A percentile compares a stretch with the other conserved stretches of the same genome.
phyloP scores from a whole-genome alignment of 306 rosid genomes.

The Gynostemma pentaphyllum region DNA sequence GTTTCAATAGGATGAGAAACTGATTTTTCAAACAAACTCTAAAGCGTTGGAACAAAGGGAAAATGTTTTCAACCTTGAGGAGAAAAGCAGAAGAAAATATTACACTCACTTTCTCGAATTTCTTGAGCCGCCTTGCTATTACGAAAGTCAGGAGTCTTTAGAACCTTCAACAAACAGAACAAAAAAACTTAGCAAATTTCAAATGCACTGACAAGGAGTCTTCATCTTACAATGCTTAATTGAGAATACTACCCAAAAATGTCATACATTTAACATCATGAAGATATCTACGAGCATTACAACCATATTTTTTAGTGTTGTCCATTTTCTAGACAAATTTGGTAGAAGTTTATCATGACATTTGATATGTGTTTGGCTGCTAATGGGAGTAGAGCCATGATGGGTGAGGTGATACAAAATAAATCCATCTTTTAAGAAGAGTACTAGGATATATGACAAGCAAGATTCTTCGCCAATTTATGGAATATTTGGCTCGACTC shows the following conservation, averaged over 20 bases:
- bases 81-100: neutral
- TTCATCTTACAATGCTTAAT: too few species aligned
- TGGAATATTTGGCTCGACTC: too few species aligned
- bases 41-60: neutral
- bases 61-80: neutral
- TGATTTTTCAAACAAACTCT: neutral
- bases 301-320: too few species aligned
- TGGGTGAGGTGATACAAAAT: too few species aligned
- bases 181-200: neutral
- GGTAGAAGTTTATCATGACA: too few species aligned
- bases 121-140: constrained; percentile 55
- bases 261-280: neutral
- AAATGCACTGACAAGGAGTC: neutral
- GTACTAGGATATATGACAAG: too few species aligned
- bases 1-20: neutral
- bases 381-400: too few species aligned
- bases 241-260: neutral
- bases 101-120: constrained; percentile 65
- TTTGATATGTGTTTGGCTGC: too few species aligned
- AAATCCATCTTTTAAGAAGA: too few species aligned
- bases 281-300: neutral
- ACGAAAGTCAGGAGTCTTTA: constrained; percentile 47
- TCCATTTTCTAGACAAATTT: too few species aligned
- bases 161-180: constrained; percentile 38
- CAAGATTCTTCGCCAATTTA: too few species aligned